phyloP scores from a whole-genome alignment of 2,329 filamentous ascomycete genomes.

The Chaetomium olivaceum region DNA sequence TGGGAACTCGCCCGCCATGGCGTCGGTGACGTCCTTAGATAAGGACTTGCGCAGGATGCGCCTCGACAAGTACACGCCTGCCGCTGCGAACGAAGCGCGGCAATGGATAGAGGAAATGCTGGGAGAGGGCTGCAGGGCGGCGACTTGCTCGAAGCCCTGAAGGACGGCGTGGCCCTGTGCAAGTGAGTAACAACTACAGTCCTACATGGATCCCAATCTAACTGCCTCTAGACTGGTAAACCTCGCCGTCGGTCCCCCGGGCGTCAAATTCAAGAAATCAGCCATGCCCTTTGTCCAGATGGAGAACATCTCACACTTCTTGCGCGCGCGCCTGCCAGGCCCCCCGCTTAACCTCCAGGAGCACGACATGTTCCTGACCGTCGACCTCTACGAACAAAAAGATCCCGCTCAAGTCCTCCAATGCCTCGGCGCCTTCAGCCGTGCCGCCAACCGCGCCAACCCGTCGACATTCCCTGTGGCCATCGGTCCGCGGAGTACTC shows the following conservation, averaged over 20 bases:
- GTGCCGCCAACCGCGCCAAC: slow-evolving; percentile 74
- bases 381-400: slow-evolving; percentile 93
- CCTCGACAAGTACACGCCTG: slow-evolving; percentile 87
- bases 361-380: slow-evolving; percentile 95
- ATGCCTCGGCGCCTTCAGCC: slow-evolving; percentile 87
- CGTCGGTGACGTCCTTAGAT: slow-evolving; percentile 89
- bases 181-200: slow-evolving; percentile 58
- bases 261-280: slow-evolving; percentile 87
- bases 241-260: slow-evolving; percentile 71
- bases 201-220: not conserved
- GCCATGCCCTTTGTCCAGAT: slow-evolving; percentile 98
- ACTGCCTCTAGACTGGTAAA: slow-evolving; percentile 70
- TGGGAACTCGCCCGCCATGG: slow-evolving; percentile 58
- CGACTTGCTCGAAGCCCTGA: slow-evolving; percentile 82
- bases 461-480: slow-evolving; percentile 71
- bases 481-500: slow-evolving; percentile 70
- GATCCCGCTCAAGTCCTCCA: slow-evolving; percentile 95
- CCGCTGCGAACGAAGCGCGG: slow-evolving; percentile 81
- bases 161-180: slow-evolving; percentile 91
- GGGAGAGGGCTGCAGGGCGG: slow-evolving; percentile 68
- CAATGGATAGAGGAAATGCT: slow-evolving; percentile 83
- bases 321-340: slow-evolving; percentile 79
- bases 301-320: slow-evolving; percentile 98
- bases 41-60: slow-evolving; percentile 94
- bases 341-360: slow-evolving; percentile 84